Evolutionary conservation across 257 asterid genomes (phyloP), one percentile per base, ranked within the genome.

Genomic region (Fraxinus quadrangulata): DNA sequence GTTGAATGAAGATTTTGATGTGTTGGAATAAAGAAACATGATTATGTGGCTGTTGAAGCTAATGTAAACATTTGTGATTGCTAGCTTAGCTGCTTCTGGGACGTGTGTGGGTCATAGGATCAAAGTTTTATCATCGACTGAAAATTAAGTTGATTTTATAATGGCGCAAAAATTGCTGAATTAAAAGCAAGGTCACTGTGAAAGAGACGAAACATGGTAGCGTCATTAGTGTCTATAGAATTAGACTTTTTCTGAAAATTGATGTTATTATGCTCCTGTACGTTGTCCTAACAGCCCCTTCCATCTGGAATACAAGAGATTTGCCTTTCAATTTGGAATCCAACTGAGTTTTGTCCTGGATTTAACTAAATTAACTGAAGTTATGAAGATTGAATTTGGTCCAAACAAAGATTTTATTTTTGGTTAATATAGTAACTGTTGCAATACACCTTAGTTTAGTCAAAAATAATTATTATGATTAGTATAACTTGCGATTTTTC

Each of bases 141-240:
- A 59, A 42, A n/a, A 17, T 56, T 56, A 56, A 56, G 66, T 56
- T 59, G 67, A 59, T n/a, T 59, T 21, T 59, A 59, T 59, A 59
- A 7, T 7, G 13, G 13, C 67, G 23, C 67, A 59, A 59, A n/a
- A 59, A n/a, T 23, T 59, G 67, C 11, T 10, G 5, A 21, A 10
- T 11, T 59, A 8, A 21, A 59, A 59, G 28, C 14, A 9, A 59
- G 67, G 31, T 8, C 31, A 2, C 67, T 56, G 49, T 40, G 67
- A 59, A 21, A 56, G 12, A 59, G 30, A 59, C 23, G 67, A 59
- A 59, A 21, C 30, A 6, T 11, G 2, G 67, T 59, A 59, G 67
- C 5, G 67, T 59, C 24, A 2, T 21, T 23, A 59, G 14, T 59
- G 28, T 8, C 21, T 47, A 47, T 14, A 16, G 31, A 59, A 59